Evolutionary conservation across 2,329 filamentous ascomycete genomes (phyloP).

Genomic region (Colletotrichum spinosum): DNA sequence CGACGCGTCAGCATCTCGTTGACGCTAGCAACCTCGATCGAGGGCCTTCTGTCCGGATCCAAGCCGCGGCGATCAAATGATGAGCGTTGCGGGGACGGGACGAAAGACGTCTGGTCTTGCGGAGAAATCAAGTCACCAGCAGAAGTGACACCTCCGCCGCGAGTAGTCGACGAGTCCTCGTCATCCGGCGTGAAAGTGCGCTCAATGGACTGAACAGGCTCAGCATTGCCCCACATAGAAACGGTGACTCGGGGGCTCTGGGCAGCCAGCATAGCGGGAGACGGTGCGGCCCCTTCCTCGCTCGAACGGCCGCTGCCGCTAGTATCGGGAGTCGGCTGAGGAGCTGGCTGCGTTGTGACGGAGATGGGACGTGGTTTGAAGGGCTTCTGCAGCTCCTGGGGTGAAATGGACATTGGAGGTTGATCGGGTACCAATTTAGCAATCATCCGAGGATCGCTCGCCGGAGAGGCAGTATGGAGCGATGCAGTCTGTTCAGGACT

Average conservation of each 20-base stretch:
- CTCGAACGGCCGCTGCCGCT: conserved; percentile 63
- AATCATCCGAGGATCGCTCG: conserved; percentile 46
- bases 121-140: conserved; percentile 54
- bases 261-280: conserved; percentile 54
- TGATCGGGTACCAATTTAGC: conserved; percentile 39
- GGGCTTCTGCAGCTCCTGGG: conserved; percentile 55
- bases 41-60: conserved; percentile 58
- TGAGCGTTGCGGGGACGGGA: conserved; percentile 45
- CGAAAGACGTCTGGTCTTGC: conserved; percentile 35
- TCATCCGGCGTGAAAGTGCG: conserved; percentile 49
- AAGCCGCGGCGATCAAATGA: conserved; percentile 58
- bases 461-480: conserved; percentile 57
- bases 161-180: conserved; percentile 50
- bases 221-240: conserved; percentile 62
- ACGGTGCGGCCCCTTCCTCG: conserved; percentile 58
- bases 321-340: conserved; percentile 62
- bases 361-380: conserved; percentile 48
- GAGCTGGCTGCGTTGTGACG: conserved; percentile 46
- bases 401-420: conserved; percentile 52
- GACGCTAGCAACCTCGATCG: conserved; percentile 57
- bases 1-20: conserved; percentile 60
- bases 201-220: conserved; percentile 53
- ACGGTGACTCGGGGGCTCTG: conserved; percentile 68
- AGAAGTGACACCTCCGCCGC: conserved; percentile 47
- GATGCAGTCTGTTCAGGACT: conserved; percentile 65